Conservation (phyloP, 1,139 yeast species). For the Spathaspora jeffriesii region DNA sequence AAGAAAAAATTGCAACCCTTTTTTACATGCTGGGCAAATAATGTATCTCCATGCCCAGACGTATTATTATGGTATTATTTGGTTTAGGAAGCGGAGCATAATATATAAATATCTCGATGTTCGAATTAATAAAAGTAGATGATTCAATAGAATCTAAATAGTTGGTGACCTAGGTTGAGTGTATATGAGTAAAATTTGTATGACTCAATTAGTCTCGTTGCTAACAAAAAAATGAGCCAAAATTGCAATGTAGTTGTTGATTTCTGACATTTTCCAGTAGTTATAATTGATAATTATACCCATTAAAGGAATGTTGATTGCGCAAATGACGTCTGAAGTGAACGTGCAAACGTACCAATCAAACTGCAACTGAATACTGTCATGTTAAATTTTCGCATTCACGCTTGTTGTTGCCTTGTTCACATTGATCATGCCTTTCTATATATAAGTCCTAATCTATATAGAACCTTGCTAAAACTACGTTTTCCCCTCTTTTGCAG, state of each 20-base stretch:
- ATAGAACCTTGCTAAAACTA: not conserved
- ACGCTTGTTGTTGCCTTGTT: constrained; percentile 2
- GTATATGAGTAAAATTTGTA: constrained; percentile 3
- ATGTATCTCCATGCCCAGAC: not conserved
- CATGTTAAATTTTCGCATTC: not conserved
- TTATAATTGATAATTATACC: not conserved
- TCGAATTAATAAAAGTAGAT: constrained; percentile 1
- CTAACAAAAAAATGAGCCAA: not conserved
- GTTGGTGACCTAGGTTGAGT: not conserved
- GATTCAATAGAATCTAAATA: not conserved
- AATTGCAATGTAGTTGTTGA: not conserved
- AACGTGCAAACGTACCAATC: not conserved
- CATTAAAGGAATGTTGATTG: not conserved
- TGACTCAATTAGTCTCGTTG: not conserved
- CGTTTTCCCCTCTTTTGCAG: not conserved
- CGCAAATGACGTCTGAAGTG: not conserved
- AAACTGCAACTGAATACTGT: not conserved
- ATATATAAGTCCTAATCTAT: not conserved
- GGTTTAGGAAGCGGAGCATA: constrained; percentile 3
- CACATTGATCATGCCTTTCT: constrained; percentile 1
- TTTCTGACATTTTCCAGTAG: not conserved
- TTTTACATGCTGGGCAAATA: not conserved
- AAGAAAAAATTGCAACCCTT: not conserved
- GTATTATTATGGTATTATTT: not conserved
- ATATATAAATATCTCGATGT: constrained; percentile 1